These are phyloP conservation scores for Panus rudis DNA, from an alignment of 768 basidiomycete genomes.

Conservation along the genomic window DNA sequence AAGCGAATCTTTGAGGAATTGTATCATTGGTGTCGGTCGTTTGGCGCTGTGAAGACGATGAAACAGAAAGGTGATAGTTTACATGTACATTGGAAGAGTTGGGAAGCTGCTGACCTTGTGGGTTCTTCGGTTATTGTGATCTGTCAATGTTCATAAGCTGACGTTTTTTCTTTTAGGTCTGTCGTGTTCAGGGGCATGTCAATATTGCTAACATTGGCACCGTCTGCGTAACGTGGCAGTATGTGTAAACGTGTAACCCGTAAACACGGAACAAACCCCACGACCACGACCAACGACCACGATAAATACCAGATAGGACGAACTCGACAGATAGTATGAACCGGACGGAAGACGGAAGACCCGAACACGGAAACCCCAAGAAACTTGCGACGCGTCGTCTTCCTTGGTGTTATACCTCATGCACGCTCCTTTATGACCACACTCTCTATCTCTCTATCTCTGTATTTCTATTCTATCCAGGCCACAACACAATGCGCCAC, in stretches of 20 bases:
- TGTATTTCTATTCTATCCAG: background rate
- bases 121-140: constrained; percentile 5
- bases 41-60: constrained; percentile 18
- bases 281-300: background rate
- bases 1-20: constrained; percentile 14
- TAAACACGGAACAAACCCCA: background rate
- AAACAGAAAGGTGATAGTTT: constrained; percentile 19
- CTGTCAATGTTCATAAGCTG: background rate
- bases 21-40: constrained; percentile 20
- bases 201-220: constrained; percentile 22
- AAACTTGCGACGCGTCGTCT: background rate
- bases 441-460: background rate
- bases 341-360: no score
- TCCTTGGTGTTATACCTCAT: background rate
- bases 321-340: no score
- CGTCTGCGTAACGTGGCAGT: constrained; percentile 22
- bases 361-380: background rate
- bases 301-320: background rate
- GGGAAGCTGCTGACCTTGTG: constrained; percentile 23
- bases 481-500: background rate
- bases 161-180: constrained; percentile 13
- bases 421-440: background rate
- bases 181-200: constrained; percentile 22
- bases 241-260: constrained; percentile 10
- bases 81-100: constrained; percentile 23